Percentiles rank a stretch among this genome's conserved stretches.
Conservation (phyloP, 2,329 filamentous ascomycete genomes). For the Fusarium anguioides region DNA sequence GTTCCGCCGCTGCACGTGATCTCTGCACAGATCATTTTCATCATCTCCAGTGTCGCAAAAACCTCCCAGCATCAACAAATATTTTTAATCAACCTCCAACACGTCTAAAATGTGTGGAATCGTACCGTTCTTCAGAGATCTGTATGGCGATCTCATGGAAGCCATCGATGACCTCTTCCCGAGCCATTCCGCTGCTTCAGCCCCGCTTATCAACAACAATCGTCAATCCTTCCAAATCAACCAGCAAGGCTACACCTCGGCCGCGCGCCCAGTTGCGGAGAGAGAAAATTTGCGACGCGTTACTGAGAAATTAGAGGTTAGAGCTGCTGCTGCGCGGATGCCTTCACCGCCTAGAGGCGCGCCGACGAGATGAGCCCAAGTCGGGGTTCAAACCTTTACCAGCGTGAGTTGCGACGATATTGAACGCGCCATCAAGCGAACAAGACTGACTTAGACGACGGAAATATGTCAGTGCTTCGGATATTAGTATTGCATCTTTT, state of each 20-base stretch:
- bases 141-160: slow-evolving; percentile 17
- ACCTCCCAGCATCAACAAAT: neutral
- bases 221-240: slow-evolving; percentile 3
- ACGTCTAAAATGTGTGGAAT: slow-evolving; percentile 17
- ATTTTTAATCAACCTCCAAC: neutral
- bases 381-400: no score
- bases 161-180: slow-evolving; percentile 27
- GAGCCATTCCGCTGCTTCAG: neutral
- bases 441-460: neutral
- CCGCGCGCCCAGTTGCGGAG: slow-evolving; percentile 1
- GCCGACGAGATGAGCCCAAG: neutral
- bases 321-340: slow-evolving; percentile 5
- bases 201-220: slow-evolving; percentile 3
- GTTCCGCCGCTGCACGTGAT: slow-evolving; percentile 7
- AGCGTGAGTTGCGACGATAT: neutral
- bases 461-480: neutral
- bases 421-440: neutral
- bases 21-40: neutral
- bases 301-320: neutral
- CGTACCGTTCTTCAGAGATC: neutral
- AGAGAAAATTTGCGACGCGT: neutral
- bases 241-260: slow-evolving; percentile 2
- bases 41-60: neutral
- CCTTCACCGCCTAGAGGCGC: neutral
- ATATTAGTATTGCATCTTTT: neutral